Evolutionary conservation across 78 protist species (phyloP).

Genomic region (slime mould (Dictyostelium discoideum)): dicty_2.7 NC_007088.5:6180001-6180500

Average conservation of each 20-base stretch:
- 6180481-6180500: not conserved
- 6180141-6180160: no score
- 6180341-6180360: constrained; percentile 60
- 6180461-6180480: not conserved
- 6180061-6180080: no score
- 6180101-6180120: no score
- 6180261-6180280: not conserved
- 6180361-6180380: not conserved
- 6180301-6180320: constrained; percentile 90
- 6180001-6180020: no score
- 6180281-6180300: not conserved
- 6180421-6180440: not conserved
- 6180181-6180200: constrained; percentile 92
- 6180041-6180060: no score
- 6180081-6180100: no score
- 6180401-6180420: not conserved
- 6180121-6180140: no score
- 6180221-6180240: constrained; percentile 94
- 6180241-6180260: constrained; percentile 91
- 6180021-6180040: no score
- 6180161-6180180: no score
- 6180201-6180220: constrained; percentile 95
- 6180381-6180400: not conserved
- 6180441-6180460: not conserved
- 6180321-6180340: constrained; percentile 82